Base-by-base conservation (phyloP, 169 alveolate genomes). In the Cystoisospora suis region DNA sequence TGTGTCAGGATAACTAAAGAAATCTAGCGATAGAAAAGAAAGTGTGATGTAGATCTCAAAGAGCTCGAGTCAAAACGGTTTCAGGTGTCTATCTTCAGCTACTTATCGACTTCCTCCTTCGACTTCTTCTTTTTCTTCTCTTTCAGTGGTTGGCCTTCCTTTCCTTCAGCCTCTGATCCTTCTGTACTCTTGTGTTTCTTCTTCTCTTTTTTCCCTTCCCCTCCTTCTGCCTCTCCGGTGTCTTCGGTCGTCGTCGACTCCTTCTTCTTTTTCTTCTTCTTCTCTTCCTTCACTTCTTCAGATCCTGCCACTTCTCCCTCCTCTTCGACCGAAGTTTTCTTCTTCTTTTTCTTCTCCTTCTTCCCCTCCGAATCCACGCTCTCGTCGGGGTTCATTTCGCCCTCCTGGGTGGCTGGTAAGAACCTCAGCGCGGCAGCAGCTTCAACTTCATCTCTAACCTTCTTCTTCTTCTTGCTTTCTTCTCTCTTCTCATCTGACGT, bases 351-450 rank as follows among this genome's bases (percentile, higher is more conserved):
- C 20, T 49, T 9, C 61, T 49, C 20, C 61, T 49, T 49, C 61
- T 49, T 49, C 9, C 20, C 61, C 61, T 49, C 20, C 20, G n/a
- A n/a, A n/a, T 49, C 20, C 61, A 9, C 61, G 9, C n/a, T 20
- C 9, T 49, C 20, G 20, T 49, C 61, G n/a, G 61, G n/a, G 20
- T 9, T 49, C 61, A 49, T 49, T 9, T 20, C 61, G 20, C 20
- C 61, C 20, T 49, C n/a, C 9, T 49, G 9, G 77, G 42, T 44
- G 1, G 77, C 36, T n/a, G 44, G 42, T 0, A 65, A n/a, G 77
- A 65, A 65, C n/a, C 34, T 65, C 77, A 44, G 45, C 9, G 77
- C 77, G 5, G 77, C 77, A 23, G 77, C 77, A 20, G 77, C 77
- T 65, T 65, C 77, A 3, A 44, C 77, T 0, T 4, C 77, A 32